Base-by-base conservation (phyloP, 352 stramenopile genomes). In the Phytophthora ohioensis region DNA sequence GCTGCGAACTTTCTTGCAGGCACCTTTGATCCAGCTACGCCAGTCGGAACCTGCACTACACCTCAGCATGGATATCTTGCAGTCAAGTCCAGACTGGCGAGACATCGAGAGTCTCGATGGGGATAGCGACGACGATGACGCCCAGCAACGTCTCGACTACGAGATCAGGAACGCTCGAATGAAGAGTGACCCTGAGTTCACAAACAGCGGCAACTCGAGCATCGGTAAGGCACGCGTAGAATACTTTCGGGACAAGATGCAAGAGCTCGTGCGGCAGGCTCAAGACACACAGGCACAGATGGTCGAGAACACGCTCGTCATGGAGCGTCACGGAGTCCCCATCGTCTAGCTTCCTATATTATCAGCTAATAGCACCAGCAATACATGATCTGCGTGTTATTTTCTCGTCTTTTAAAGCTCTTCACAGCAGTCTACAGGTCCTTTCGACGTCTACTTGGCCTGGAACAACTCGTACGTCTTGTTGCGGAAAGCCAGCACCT, bases 281-380 rank as follows among this genome's bases (percentile, higher is more conserved):
- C 79, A 90, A 55, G 72, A 90, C 47, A 93, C 85, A 7, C 85
- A 94, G 62, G 80, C 76, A 36, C 79, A 92, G 48, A 65, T 92
- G 71, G 64, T 88, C 32, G 82, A 92, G 66, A 90, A 85, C 63
- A 78, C 74, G 46, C 57, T 85, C 32, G 58, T 77, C 52, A 89
- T 89, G 72, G 71, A 87, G 49, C 80, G 71, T 17, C 78, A 84
- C 17, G 68, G 74, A 2, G 73, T 88, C 32, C 49, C 69, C 51
- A 71, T 81, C 45, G 73, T 71, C 31, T 83, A 74, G 46, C 34
- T 5, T 34, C 43, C 5, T 42, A 30, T 67, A 45, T 35, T 64
- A 58, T 39, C 46, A 54, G 34, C 61, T 32, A n/a, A 56, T 46
- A 57, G 45, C 45, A 46, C 36, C 17, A 47, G 41, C 30, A 67